phyloP scores from a whole-genome alignment of 768 basidiomycete species.

The Favolaschia claudopus region DNA sequence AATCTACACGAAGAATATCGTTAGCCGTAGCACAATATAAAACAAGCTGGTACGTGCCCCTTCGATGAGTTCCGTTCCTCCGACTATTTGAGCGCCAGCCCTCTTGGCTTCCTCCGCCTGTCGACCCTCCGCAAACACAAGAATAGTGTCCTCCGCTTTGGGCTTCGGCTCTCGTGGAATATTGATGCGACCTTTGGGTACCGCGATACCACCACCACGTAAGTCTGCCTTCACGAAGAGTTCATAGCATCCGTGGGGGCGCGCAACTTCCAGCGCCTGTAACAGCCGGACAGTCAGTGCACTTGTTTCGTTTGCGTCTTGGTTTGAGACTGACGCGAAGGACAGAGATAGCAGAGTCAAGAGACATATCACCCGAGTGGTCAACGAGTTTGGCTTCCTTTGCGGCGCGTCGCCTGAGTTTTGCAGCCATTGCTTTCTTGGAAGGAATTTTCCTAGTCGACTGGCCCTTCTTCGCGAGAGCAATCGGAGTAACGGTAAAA shows the following conservation, averaged over 20 bases:
- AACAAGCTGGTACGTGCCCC: conserved; percentile 61
- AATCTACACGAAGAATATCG: conserved; percentile 54
- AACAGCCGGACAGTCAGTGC: conserved; percentile 1
- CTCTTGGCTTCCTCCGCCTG: conserved; percentile 82
- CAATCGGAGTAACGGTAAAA: conserved; percentile 60
- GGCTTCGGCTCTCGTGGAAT: conserved; percentile 84
- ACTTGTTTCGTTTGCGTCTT: background rate
- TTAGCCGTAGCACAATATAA: conserved; percentile 3
- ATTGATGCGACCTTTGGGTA: conserved; percentile 89
- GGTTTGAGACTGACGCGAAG: conserved; percentile 62
- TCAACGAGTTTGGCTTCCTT: conserved; percentile 63
- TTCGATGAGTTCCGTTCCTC: conserved; percentile 89
- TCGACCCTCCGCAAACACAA: conserved; percentile 93
- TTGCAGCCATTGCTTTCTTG: conserved; percentile 75
- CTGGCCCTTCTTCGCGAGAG: conserved; percentile 59
- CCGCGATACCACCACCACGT: conserved; percentile 72
- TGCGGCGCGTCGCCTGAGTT: conserved; percentile 64
- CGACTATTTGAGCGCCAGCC: conserved; percentile 91
- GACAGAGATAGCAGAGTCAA: conserved; percentile 71
- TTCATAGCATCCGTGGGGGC: conserved; percentile 80
- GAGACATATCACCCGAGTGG: conserved; percentile 69
- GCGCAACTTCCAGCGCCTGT: conserved; percentile 86
- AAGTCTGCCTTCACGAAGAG: conserved; percentile 82
- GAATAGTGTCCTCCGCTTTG: conserved; percentile 74
- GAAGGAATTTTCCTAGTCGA: conserved; percentile 64